Evolutionary conservation across 495 filamentous ascomycete genomes (phyloP), one percentile per base, ranked within the genome.

Genomic region (Chlorociboria aeruginascens): DNA sequence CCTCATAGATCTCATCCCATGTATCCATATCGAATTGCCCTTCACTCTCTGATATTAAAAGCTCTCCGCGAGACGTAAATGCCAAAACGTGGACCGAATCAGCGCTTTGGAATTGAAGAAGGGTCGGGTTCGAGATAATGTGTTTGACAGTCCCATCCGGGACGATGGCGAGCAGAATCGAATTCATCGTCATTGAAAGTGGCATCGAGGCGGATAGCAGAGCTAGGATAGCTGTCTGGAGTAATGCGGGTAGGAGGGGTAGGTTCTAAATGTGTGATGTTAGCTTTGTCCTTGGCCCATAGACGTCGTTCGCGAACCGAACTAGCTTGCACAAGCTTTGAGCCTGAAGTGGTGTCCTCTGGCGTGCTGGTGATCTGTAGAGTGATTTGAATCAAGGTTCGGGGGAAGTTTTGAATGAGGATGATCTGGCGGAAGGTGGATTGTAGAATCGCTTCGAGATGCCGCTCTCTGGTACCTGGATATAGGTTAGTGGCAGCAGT

Each of bases 1-100:
- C 67, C 55, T 82, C 70, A 59, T 76, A 79, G 6, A 82, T 77
- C 14, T 69, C 66, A 43, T 89, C 80, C 87, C 89, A 95, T 32
- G 76, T 81, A 33, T 82, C 76, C 48, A 85, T 70, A 16, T 74
- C 76, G 55, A 95, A 97, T 30, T 66, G 63, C 0, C 90, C 90
- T 56, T 89, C 77, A 59, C 87, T 93, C 60, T 95, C 83, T 32
- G 76, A 80, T 36, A 95, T 62, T 13, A 95, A 63, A 30, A 95
- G 62, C 44, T 87, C 82, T 13, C 80, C 77, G 43, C 79, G 76
- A 7, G 79, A 83, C 25, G 83, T 83, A 55, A 89, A 90, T 3
- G 79, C 81, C 30, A 95, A 64, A 20, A 83, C 83, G 57, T 93
- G 86, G 28, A 86, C 70, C 8, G 86, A 87, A 20, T 66, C 65